Evolutionary conservation across 2,329 filamentous ascomycete species (phyloP).

Genomic region (Xylaria polymorpha): DNA sequence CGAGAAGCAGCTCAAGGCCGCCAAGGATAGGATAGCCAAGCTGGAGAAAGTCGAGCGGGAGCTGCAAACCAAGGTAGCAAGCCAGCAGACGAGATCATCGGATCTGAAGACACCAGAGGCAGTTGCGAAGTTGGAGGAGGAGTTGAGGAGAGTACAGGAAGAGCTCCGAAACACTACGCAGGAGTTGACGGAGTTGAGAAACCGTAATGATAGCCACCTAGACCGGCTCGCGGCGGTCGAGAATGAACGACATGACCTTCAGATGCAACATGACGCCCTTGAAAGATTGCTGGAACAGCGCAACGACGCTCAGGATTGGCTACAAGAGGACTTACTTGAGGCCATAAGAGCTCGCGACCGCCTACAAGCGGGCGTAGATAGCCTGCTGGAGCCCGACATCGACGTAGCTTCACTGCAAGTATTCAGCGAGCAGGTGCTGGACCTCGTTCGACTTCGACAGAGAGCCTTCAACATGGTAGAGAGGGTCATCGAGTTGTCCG

Average conservation of each 20-base stretch:
- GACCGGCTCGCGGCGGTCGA: not conserved
- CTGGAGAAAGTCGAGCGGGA: constrained; percentile 22
- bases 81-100: not conserved
- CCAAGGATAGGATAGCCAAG: not conserved
- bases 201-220: not conserved
- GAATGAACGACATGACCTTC: not conserved
- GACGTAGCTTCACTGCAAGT: not conserved
- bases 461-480: not conserved
- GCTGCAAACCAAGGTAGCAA: constrained; percentile 8
- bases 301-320: not conserved
- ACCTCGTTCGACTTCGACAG: not conserved
- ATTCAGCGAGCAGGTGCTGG: not conserved
- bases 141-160: not conserved
- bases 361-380: not conserved
- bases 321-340: not conserved
- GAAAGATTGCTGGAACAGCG: not conserved
- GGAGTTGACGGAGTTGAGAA: not conserved
- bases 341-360: not conserved
- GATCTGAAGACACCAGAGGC: not conserved
- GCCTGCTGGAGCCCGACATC: not conserved
- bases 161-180: too few species aligned
- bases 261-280: not conserved
- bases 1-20: constrained; percentile 13
- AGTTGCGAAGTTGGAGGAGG: not conserved
- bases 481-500: not conserved